A percentile compares a stretch with the other conserved stretches of the same genome.
These are phyloP conservation scores for Ogataea nonfermentans DNA, from an alignment of 805 yeast genomes.

Conservation along the genomic window DNA sequence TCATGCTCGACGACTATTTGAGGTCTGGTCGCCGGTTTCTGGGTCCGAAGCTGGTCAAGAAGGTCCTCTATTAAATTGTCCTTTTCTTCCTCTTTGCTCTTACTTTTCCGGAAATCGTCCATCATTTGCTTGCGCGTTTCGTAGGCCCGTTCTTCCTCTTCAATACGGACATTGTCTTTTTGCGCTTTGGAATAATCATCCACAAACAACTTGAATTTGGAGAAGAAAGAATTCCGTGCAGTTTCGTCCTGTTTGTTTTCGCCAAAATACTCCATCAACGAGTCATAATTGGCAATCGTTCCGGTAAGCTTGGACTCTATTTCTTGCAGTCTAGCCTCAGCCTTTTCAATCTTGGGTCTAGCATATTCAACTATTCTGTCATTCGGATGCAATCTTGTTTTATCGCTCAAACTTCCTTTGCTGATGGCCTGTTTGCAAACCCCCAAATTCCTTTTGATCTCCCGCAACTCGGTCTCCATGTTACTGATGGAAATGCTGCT, in stretches of 20 bases:
- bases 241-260: conserved; percentile 57
- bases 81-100: conserved; percentile 4
- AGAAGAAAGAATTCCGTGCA: conserved; percentile 58
- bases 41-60: conserved; percentile 23
- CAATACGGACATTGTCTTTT: conserved; percentile 60
- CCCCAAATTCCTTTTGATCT: conserved; percentile 48
- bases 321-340: conserved; percentile 44
- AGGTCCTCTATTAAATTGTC: conserved; percentile 24
- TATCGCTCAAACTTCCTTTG: conserved; percentile 64
- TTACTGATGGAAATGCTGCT: conserved; percentile 64
- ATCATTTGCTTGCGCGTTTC: conserved; percentile 60
- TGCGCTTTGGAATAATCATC: conserved; percentile 64
- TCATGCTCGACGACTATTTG: conserved; percentile 8
- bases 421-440: conserved; percentile 54
- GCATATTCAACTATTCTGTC: conserved; percentile 59
- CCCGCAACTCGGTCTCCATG: conserved; percentile 56
- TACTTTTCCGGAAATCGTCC: conserved; percentile 35
- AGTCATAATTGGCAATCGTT: conserved; percentile 52
- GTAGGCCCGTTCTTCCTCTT: conserved; percentile 64
- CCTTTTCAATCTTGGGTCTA: conserved; percentile 35
- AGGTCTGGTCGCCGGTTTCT: conserved; percentile 7
- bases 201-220: conserved; percentile 58
- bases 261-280: conserved; percentile 67
- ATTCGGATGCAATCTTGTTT: conserved; percentile 59
- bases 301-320: conserved; percentile 49